A percentile compares a stretch with the other conserved stretches of the same genome.
Evolutionary conservation across 306 rosid species (phyloP).

Genomic region (Arachis hypogaea): DNA sequence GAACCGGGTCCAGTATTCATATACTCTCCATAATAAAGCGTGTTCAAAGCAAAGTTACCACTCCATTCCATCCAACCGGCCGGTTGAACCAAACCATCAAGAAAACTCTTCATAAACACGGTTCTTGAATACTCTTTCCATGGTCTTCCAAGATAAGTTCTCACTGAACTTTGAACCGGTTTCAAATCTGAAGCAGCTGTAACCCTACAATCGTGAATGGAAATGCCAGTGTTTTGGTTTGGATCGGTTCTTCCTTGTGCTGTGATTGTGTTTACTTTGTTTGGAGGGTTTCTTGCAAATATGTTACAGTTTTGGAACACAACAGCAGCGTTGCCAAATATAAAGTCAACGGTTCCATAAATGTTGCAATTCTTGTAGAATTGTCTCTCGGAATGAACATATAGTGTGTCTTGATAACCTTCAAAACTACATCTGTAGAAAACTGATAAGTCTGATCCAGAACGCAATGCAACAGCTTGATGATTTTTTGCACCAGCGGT

Average conservation of each 20-base stretch:
- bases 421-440: constrained; percentile 73
- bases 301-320: constrained; percentile 70
- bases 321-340: constrained; percentile 77
- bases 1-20: constrained; percentile 59
- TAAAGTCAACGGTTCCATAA: constrained; percentile 79
- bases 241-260: constrained; percentile 71
- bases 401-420: constrained; percentile 81
- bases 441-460: constrained; percentile 77
- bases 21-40: constrained; percentile 69
- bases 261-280: constrained; percentile 62
- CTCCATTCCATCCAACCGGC: constrained; percentile 75
- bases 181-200: constrained; percentile 49
- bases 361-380: constrained; percentile 76
- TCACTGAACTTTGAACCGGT: constrained; percentile 35
- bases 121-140: constrained; percentile 69
- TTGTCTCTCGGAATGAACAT: constrained; percentile 72
- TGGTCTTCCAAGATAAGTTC: constrained; percentile 66
- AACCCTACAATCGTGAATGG: constrained; percentile 55
- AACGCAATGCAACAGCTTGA: constrained; percentile 84
- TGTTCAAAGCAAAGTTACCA: constrained; percentile 65
- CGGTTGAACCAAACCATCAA: constrained; percentile 57
- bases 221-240: constrained; percentile 76
- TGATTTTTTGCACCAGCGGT: constrained; percentile 73
- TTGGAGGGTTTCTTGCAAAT: constrained; percentile 63
- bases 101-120: constrained; percentile 53